A percentile compares a stretch with the other conserved stretches of the same genome.
phyloP scores from a whole-genome alignment of 805 yeast genomes.

The Metschnikowia baotianmanensis region DNA sequence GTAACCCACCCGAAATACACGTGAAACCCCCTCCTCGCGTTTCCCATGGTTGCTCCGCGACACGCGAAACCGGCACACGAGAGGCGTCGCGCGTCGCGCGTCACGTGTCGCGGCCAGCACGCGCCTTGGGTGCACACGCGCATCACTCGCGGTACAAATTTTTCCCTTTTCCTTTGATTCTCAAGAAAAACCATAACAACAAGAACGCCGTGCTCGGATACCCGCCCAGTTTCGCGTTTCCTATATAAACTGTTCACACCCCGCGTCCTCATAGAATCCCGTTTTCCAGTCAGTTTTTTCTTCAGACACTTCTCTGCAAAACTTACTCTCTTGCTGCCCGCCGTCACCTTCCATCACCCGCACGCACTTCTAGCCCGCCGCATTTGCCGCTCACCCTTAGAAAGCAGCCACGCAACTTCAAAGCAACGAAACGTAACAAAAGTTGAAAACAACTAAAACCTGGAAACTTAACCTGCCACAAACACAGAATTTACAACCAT shows the following conservation, averaged over 20 bases:
- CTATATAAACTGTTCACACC: slow-evolving; percentile 9
- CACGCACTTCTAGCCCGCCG: slow-evolving; percentile 4
- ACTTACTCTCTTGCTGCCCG: background rate
- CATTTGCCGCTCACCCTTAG: background rate
- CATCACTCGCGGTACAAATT: slow-evolving; percentile 8
- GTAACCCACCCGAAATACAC: no score
- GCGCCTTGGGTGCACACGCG: slow-evolving; percentile 8
- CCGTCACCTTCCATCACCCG: slow-evolving; percentile 3
- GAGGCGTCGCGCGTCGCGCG: slow-evolving; percentile 8
- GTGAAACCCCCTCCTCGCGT: no score
- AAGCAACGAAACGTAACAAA: no score
- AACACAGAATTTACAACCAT: slow-evolving; percentile 6
- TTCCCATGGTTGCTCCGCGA: slow-evolving; percentile 3
- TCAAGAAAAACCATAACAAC: slow-evolving; percentile 8
- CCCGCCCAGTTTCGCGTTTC: slow-evolving; percentile 7
- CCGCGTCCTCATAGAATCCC: background rate
- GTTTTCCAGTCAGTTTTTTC: background rate
- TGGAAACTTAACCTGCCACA: background rate
- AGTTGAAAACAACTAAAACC: no score
- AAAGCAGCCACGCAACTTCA: no score
- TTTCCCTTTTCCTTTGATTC: slow-evolving; percentile 3
- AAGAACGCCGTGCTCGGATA: slow-evolving; percentile 15
- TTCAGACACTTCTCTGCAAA: background rate
- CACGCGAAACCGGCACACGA: slow-evolving; percentile 1
- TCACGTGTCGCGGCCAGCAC: slow-evolving; percentile 7